Base-by-base conservation (phyloP, 768 basidiomycete genomes). In the Tylopilus balloui region DNA sequence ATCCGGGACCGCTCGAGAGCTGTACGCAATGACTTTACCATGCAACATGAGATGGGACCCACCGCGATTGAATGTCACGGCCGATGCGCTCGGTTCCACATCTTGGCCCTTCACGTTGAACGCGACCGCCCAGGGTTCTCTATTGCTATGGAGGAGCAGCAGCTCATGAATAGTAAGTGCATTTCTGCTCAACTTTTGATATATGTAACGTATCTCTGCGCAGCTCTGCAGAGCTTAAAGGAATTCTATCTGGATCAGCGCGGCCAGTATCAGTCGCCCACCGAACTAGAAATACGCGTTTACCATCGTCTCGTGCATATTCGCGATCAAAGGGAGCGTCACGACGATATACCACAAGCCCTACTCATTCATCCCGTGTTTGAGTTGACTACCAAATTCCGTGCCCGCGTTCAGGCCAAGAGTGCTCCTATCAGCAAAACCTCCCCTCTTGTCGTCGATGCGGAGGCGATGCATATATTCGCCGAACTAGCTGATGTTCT, bases 281-380 rank as follows among this genome's bases (percentile, higher is more conserved):
- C 86, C 32, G 94, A 98, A 62, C 78, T 97, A 39, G 95, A 99
- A 68, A 96, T 99, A 83, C 84, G 91, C 27, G 84, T 96, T 1
- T 99, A 97, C 69, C 90, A 94, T 62, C 83, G 94, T 40, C 80
- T 98, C 25, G 85, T 89, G 24, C 92, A 96, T 59, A 86, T 97
- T 37, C 84, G 91, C 24, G 88, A 93, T 65, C 86, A 88, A 59
- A 79, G 69, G 53, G 87, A 88, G 60, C 86, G 80, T 9, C 82
- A 76, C 59, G 89, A 84, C 59, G 81, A 77, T 58, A 82, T 92
- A 31, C 84, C 93, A 0, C 68, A 72, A 2, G 61, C 78, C 29
- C 80, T 97, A 53, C 77, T 79, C 34, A 70, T 73, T 8, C 77
- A 90, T 60, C 86, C 92, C 0, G 80, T 89, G 19, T 87, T 94